phyloP scores from a whole-genome alignment of 371 early-diverging fungal species.

The Coemansia sp. region DNA sequence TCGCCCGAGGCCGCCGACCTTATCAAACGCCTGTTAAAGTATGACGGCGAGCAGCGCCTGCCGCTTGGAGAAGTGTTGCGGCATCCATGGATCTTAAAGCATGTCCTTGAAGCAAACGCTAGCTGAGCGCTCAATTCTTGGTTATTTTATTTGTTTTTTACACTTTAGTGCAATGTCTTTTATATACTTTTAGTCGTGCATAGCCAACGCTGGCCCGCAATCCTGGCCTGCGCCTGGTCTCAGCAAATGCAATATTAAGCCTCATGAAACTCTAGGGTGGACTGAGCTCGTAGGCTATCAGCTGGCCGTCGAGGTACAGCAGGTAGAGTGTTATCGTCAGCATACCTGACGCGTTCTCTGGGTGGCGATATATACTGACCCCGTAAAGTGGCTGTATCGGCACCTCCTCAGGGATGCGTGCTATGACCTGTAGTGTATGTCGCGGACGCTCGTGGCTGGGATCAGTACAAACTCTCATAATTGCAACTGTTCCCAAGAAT shows the following conservation, averaged over 20 bases:
- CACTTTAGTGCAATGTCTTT: not conserved
- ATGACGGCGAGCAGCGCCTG: conserved; percentile 74
- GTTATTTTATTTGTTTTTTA: not conserved
- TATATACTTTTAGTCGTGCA: no score
- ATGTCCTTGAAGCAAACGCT: conserved; percentile 17
- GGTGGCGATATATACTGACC: conserved; percentile 22
- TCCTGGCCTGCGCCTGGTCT: not conserved
- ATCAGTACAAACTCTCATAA: conserved; percentile 9
- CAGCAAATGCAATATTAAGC: not conserved
- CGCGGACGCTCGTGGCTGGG: not conserved
- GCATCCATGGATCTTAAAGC: conserved; percentile 78
- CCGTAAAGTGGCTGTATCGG: conserved; percentile 30
- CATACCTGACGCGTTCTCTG: not conserved
- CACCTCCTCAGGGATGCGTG: conserved; percentile 13
- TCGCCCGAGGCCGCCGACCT: conserved; percentile 87
- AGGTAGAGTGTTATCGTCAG: conserved; percentile 12
- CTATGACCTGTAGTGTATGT: conserved; percentile 10
- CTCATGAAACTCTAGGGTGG: not conserved
- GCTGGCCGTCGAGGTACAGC: conserved; percentile 23
- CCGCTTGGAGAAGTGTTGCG: conserved; percentile 68
- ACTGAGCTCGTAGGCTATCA: conserved; percentile 26
- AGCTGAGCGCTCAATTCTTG: not conserved
- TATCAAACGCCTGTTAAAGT: conserved; percentile 71
- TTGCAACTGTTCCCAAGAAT: conserved; percentile 21
- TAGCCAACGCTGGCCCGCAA: not conserved